Conservation (phyloP, 2,329 filamentous ascomycete species). For the Pezicula radicicola region DNA sequence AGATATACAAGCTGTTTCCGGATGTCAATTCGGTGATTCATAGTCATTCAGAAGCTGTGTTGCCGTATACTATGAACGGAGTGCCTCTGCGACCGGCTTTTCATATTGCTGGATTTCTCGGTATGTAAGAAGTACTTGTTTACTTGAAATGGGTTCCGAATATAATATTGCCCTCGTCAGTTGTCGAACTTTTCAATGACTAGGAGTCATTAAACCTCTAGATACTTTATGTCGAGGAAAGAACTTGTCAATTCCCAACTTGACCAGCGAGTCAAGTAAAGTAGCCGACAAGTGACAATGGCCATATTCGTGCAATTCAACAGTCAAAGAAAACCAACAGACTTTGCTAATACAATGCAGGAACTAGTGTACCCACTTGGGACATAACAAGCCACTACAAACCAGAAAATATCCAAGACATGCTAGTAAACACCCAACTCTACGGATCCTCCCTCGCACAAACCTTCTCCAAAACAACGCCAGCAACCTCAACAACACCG, state of each 20-base stretch:
- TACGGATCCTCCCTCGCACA: conserved; percentile 33
- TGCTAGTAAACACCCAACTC: conserved; percentile 33
- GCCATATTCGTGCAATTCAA: too few species aligned
- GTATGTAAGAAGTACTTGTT: conserved; percentile 13
- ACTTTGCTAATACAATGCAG: conserved; percentile 8
- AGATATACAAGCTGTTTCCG: conserved; percentile 39
- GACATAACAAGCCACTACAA: conserved; percentile 28
- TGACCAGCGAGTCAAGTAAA: too few species aligned
- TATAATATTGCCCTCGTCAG: too few species aligned
- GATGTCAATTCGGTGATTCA: conserved; percentile 39
- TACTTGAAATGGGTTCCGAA: too few species aligned
- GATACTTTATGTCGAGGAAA: too few species aligned
- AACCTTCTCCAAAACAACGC: conserved; percentile 24
- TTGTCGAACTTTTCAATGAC: too few species aligned
- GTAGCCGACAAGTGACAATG: too few species aligned
- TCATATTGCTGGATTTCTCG: conserved; percentile 42
- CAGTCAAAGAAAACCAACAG: too few species aligned
- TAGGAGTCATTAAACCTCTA: too few species aligned
- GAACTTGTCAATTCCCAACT: too few species aligned
- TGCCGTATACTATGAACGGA: conserved; percentile 38
- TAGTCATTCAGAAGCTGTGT: conserved; percentile 38
- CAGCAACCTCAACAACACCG: conserved; percentile 7
- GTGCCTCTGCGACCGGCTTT: conserved; percentile 36
- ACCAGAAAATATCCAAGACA: conserved; percentile 27
- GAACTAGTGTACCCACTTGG: conserved; percentile 25